Base-by-base conservation (phyloP, 1,284 basidiomycete genomes). In the Cryptococcus sp. region DNA sequence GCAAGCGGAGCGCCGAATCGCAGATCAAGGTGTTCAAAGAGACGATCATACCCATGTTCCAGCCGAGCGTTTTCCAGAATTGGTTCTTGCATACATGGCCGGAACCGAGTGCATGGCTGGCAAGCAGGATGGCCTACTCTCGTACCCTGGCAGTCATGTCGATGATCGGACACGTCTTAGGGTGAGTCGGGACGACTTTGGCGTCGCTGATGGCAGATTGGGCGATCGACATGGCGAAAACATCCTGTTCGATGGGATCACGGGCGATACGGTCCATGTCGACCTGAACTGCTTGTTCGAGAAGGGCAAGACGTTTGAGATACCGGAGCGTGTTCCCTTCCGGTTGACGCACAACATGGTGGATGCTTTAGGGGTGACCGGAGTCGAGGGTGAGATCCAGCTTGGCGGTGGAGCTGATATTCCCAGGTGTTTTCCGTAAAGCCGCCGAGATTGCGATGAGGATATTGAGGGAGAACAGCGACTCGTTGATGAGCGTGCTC, bases 251-350 rank as follows among this genome's bases (percentile, higher is more conserved):
- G 95, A 99, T 65, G 80, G 79, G 2, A 84, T 83, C 50, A 86
- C 84, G 0, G 95, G 95, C 3, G 93, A 97, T 65, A 83, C 87
- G 2, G 86, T 98, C 2, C 95, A 99, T 61, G 93, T 98, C 42
- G 95, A 99, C 72, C 90, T 99, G 62, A 97, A 98, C 69, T 97
- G 93, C 74, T 77, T 99, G 11, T 99, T 99, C 62, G 95, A 98
- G 60, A 94, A 91, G 85, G 92, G 89, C 1, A 88, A 87, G 74
- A 80, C 80, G 2, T 80, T 99, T 39, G 90, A 94, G 62, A 86
- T 88, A 2, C 87, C 90, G 0, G 95, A 99, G 69, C 80, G 84
- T 26, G 91, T 98, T 0, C 94, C 95, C 0, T 99, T 99, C 77
- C 81, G 95, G 45, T 77, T 99, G 35, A 97, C 95, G 4, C 88